A percentile compares a stretch with the other conserved stretches of the same genome.
Evolutionary conservation across 2,329 filamentous ascomycete species (phyloP).

Genomic region (Botrytis deweyae): DNA sequence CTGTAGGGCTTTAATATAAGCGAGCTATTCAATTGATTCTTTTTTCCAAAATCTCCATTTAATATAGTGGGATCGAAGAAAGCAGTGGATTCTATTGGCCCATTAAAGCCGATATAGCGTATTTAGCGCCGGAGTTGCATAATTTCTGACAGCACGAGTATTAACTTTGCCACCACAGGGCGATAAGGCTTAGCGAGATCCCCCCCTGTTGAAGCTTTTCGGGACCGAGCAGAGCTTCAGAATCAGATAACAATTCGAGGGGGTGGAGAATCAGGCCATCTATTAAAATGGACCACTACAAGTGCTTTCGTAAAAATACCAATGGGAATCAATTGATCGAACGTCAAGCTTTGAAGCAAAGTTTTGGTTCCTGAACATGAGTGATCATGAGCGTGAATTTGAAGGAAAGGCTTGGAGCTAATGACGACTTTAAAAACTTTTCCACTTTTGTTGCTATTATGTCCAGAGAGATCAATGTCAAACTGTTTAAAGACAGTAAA

Average conservation of each 20-base stretch:
- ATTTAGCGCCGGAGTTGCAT: too few species aligned
- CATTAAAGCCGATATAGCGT: too few species aligned
- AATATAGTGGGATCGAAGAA: too few species aligned
- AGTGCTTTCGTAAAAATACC: neutral
- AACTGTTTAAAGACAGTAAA: neutral
- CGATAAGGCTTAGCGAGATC: neutral
- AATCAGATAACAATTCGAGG: neutral
- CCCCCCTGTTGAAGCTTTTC: neutral
- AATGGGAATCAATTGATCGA: neutral
- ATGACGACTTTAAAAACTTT: neutral
- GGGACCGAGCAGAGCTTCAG: neutral
- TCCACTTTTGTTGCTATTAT: neutral
- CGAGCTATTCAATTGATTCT: too few species aligned
- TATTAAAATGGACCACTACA: neutral
- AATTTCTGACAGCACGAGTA: too few species aligned
- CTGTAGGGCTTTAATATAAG: too few species aligned
- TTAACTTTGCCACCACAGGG: too few species aligned
- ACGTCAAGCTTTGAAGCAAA: neutral
- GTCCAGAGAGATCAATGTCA: neutral
- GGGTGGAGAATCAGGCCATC: neutral
- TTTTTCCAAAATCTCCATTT: too few species aligned
- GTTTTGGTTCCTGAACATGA: neutral
- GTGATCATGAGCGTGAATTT: neutral
- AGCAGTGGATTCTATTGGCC: too few species aligned
- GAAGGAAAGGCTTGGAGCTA: neutral